Percentiles rank a stretch among this genome's conserved stretches.
These are phyloP conservation scores for Sporothrix inflata DNA, from an alignment of 2,329 filamentous ascomycete species.

Conservation along the genomic window DNA sequence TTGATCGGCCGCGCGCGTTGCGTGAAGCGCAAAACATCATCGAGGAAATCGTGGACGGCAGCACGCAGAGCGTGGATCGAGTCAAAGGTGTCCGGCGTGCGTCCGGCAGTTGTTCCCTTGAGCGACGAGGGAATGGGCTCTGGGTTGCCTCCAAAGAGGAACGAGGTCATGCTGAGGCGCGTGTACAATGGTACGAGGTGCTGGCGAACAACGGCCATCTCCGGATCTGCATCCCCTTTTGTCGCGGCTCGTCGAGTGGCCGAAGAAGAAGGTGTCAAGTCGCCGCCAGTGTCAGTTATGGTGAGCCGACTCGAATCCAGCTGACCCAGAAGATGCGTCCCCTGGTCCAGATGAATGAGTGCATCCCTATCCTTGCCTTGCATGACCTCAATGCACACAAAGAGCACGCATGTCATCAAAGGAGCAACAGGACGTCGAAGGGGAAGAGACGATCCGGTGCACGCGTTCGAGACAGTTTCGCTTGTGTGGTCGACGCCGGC, in stretches of 20 bases:
- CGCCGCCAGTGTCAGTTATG: not conserved
- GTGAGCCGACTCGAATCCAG: slow-evolving; percentile 33
- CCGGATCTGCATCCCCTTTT: not conserved
- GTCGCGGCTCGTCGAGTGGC: not conserved
- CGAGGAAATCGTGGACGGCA: not conserved
- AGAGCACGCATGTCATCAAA: slow-evolving; percentile 32
- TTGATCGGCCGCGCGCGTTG: not conserved
- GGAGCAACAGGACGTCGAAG: slow-evolving; percentile 24
- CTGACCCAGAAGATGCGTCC: slow-evolving; percentile 46
- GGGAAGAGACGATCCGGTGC: not conserved
- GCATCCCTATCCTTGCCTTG: slow-evolving; percentile 53
- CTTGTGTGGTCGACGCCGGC: too few species aligned
- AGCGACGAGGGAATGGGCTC: not conserved
- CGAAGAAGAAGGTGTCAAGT: not conserved
- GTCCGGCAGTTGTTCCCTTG: not conserved
- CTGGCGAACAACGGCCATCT: not conserved
- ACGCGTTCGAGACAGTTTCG: not conserved
- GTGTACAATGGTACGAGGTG: not conserved
- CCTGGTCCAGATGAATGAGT: slow-evolving; percentile 50
- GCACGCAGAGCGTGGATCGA: not conserved
- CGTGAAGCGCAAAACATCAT: not conserved
- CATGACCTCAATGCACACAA: slow-evolving; percentile 58
- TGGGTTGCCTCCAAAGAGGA: not conserved
- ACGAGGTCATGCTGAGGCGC: not conserved
- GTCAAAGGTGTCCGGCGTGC: not conserved